phyloP scores from a whole-genome alignment of 257 asterid genomes.

The Ocimum tenuiflorum region DNA sequence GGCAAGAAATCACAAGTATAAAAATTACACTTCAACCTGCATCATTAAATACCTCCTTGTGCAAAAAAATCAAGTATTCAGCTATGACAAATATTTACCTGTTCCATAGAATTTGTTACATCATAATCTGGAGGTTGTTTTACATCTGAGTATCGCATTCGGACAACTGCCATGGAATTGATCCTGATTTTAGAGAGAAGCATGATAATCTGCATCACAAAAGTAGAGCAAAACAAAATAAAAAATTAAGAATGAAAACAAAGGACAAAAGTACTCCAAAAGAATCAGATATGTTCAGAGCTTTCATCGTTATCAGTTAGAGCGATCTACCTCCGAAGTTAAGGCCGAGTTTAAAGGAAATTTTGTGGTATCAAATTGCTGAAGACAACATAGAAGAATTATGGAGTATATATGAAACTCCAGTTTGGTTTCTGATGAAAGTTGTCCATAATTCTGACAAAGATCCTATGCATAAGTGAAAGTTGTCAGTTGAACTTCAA shows the following conservation, averaged over 20 bases:
- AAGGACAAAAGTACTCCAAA: background rate
- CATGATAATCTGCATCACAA: constrained; percentile 49
- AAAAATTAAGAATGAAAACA: background rate
- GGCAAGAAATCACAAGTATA: background rate
- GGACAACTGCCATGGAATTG: constrained; percentile 84
- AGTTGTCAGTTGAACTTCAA: constrained; percentile 25
- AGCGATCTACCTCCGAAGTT: constrained; percentile 50
- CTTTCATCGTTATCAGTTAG: constrained; percentile 9
- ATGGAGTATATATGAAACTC: constrained; percentile 77
- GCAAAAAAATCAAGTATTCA: background rate
- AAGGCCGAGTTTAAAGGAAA: constrained; percentile 45
- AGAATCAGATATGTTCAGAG: background rate
- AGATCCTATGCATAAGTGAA: constrained; percentile 54
- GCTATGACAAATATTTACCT: constrained; percentile 35
- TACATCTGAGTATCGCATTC: constrained; percentile 50
- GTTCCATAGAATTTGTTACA: constrained; percentile 60
- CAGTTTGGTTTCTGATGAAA: constrained; percentile 61
- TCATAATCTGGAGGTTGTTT: constrained; percentile 32
- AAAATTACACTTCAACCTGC: background rate
- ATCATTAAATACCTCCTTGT: background rate
- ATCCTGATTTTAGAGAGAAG: constrained; percentile 73
- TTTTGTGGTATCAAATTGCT: constrained; percentile 37
- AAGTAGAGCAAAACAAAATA: background rate
- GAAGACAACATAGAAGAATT: constrained; percentile 67
- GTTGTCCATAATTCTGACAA: constrained; percentile 63